Evolutionary conservation across 345 rosid species (phyloP).

Genomic region (Leavenworthia alabamica): DNA sequence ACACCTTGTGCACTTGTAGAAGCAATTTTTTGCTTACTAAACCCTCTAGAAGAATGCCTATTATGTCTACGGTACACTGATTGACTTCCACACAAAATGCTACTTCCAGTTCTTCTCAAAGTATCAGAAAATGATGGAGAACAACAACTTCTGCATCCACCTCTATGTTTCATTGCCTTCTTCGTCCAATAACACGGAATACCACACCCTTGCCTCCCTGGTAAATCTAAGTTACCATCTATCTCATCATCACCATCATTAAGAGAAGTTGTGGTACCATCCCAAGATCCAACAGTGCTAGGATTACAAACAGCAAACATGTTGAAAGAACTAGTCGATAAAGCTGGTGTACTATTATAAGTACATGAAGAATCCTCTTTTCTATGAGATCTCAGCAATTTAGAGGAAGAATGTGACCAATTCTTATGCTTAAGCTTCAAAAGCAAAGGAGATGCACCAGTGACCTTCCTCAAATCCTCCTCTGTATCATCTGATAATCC

Average conservation of each 20-base stretch:
- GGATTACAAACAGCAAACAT: slow-evolving; percentile 52
- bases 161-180: slow-evolving; percentile 69
- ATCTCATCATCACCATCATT: slow-evolving; percentile 68
- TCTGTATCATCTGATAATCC: slow-evolving; percentile 69
- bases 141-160: slow-evolving; percentile 63
- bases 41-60: slow-evolving; percentile 39
- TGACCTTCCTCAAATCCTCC: slow-evolving; percentile 48
- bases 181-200: slow-evolving; percentile 93
- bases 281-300: slow-evolving; percentile 81
- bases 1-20: slow-evolving; percentile 62
- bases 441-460: slow-evolving; percentile 63
- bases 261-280: slow-evolving; percentile 73
- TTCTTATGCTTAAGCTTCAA: slow-evolving; percentile 55
- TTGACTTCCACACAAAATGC: slow-evolving; percentile 70
- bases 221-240: slow-evolving; percentile 74
- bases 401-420: slow-evolving; percentile 56
- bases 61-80: slow-evolving; percentile 46
- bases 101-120: slow-evolving; percentile 76
- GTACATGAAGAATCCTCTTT: slow-evolving; percentile 73
- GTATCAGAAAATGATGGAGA: slow-evolving; percentile 93
- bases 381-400: slow-evolving; percentile 40
- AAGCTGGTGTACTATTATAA: slow-evolving; percentile 78
- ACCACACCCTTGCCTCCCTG: slow-evolving; percentile 85
- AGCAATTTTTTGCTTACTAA: slow-evolving; percentile 45
- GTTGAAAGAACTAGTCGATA: slow-evolving; percentile 75